These are phyloP conservation scores for Podaxis sp. DNA, from an alignment of 768 basidiomycete species.

Conservation along the genomic window DNA sequence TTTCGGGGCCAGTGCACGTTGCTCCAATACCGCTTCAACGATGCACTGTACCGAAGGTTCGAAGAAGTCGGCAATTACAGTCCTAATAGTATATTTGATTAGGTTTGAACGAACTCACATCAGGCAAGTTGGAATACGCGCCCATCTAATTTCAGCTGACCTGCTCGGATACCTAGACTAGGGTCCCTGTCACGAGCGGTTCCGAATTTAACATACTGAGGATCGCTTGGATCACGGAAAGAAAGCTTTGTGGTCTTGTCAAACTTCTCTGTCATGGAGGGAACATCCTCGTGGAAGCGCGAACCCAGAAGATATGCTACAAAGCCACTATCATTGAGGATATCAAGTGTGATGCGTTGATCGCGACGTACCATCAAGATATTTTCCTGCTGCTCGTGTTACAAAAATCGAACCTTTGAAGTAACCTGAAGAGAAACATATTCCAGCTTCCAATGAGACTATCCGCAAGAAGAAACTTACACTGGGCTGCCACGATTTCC, in stretches of 20 bases:
- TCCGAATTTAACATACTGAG: conserved; percentile 23
- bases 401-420: conserved; percentile 47
- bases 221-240: conserved; percentile 19
- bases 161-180: conserved; percentile 18
- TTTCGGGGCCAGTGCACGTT: conserved; percentile 11
- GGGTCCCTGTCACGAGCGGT: conserved; percentile 19
- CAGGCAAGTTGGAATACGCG: not conserved
- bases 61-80: conserved; percentile 21
- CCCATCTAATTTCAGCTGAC: conserved; percentile 22
- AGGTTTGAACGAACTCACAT: not conserved
- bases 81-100: not conserved
- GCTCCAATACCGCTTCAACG: conserved; percentile 16
- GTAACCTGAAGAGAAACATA: conserved; percentile 27
- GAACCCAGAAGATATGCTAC: conserved; percentile 16
- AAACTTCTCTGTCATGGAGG: conserved; percentile 20
- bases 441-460: not conserved
- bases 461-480: conserved; percentile 19
- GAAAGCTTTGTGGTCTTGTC: conserved; percentile 22
- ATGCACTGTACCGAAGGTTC: conserved; percentile 22
- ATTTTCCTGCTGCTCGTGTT: conserved; percentile 33
- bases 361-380: conserved; percentile 31
- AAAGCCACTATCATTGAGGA: not conserved
- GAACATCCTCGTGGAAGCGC: conserved; percentile 17
- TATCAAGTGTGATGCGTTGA: too few species aligned
- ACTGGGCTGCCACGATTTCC: conserved; percentile 43